These are phyloP conservation scores for Monsonia emarginata DNA, from an alignment of 441 rosid species.

Conservation along the genomic window DNA sequence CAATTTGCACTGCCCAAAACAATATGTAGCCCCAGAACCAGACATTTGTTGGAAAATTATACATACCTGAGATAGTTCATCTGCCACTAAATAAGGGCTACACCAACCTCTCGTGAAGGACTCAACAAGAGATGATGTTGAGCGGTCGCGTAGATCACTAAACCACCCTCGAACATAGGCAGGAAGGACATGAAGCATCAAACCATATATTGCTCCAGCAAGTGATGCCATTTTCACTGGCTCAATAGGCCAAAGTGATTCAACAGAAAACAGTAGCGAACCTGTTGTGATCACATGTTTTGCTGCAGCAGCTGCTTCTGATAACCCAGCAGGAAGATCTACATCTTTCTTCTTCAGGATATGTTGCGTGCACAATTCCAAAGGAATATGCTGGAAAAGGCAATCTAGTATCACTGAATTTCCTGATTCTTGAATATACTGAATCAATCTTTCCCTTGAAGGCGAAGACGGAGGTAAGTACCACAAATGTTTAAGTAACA, in stretches of 20 bases:
- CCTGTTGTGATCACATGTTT: constrained; percentile 54
- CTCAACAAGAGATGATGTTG: constrained; percentile 54
- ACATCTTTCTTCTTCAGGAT: constrained; percentile 63
- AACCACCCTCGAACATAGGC: constrained; percentile 94
- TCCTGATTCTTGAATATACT: constrained; percentile 64
- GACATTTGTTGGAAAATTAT: constrained; percentile 8
- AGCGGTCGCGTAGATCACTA: constrained; percentile 72
- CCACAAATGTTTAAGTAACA: constrained; percentile 62
- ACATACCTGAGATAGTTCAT: constrained; percentile 82
- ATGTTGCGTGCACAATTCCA: constrained; percentile 43
- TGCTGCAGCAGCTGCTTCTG: constrained; percentile 66
- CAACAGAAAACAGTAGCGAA: constrained; percentile 48
- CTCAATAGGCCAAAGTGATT: constrained; percentile 75
- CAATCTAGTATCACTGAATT: constrained; percentile 60
- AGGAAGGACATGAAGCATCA: constrained; percentile 80
- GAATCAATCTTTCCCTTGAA: constrained; percentile 64
- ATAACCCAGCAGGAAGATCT: constrained; percentile 44
- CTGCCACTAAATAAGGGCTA: constrained; percentile 70
- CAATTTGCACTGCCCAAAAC: neutral
- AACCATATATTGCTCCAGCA: constrained; percentile 79
- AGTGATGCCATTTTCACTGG: constrained; percentile 56
- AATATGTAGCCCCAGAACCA: neutral
- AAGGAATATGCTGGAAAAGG: constrained; percentile 85
- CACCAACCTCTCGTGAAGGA: constrained; percentile 85
- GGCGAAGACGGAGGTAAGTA: constrained; percentile 57